Conservation (phyloP, 2,329 filamentous ascomycete genomes). For the Pleurostoma richardsiae region DNA sequence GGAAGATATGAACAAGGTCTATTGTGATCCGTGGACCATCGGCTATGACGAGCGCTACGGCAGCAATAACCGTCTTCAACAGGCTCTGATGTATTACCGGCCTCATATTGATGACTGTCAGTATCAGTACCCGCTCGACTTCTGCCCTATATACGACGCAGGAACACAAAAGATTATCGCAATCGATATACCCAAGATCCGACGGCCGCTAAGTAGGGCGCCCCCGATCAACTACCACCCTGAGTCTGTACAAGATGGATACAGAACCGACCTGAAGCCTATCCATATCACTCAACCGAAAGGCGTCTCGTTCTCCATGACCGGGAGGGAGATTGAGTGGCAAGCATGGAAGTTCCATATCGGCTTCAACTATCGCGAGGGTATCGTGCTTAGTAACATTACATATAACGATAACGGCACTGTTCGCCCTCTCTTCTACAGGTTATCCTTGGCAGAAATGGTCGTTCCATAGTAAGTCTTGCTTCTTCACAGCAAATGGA, state of each 20-base stretch:
- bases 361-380: constrained; percentile 92
- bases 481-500: too few species aligned
- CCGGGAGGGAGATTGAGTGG: constrained; percentile 73
- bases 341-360: constrained; percentile 93
- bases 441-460: constrained; percentile 88
- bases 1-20: constrained; percentile 90
- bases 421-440: constrained; percentile 77
- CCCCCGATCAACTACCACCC: constrained; percentile 77
- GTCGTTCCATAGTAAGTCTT: constrained; percentile 68
- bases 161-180: constrained; percentile 73
- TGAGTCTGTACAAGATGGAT: constrained; percentile 68
- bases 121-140: constrained; percentile 88
- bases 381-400: constrained; percentile 85
- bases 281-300: constrained; percentile 71
- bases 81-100: constrained; percentile 93
- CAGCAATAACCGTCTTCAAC: constrained; percentile 72
- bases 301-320: constrained; percentile 78
- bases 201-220: constrained; percentile 68
- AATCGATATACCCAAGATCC: constrained; percentile 76
- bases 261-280: constrained; percentile 72
- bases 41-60: constrained; percentile 90
- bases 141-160: constrained; percentile 86
- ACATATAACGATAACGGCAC: constrained; percentile 81
- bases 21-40: constrained; percentile 95
- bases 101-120: constrained; percentile 81